Evolutionary conservation across 768 basidiomycete species (phyloP), one percentile per base, ranked within the genome.

Genomic region (Xanthoconium stramineum): DNA sequence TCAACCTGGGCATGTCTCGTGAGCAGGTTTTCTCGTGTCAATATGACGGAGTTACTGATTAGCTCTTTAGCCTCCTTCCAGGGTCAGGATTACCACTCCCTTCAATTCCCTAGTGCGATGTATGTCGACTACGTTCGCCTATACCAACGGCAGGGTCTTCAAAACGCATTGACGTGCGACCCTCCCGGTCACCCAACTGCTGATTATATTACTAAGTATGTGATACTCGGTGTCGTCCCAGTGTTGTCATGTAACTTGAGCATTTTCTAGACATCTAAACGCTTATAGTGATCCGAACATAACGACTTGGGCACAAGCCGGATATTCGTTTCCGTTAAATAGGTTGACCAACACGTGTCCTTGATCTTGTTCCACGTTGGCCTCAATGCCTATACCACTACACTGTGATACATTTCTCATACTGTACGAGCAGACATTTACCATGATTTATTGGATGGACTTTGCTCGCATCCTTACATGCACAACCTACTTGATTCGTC

Each of bases 91-190:
- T 56, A 52, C 28, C 50, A 52, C 20, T 38, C 55, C 65, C 75
- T 98, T 51, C 64, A 70, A 46, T 96, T 94, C 78, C 96, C 95
- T 0, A 77, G 81, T 8, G 74, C 80, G 56, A 89, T 96, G 89
- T 83, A 81, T 57, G 74, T 98, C 60, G 96, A 98, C 71, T 98
- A 97, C 63, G 81, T 99, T 24, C 85, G 93, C 37, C 80, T 95
- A 50, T 92, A 93, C 62, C 94, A 97, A 74, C 83, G 87, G 36
- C 68, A 83, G 20, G 93, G 87, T 10, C 67, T 82, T n/a, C 67
- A 82, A 60, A 77, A 86, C 52, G 86, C 82, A 11, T 63, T 92
- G 36, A 86, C 88, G 1, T 99, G 96, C 70, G 79, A 91, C 69
- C 96, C 96, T 10, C 74, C 83, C 3, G 78, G 76, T 46, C 76